Base-by-base conservation (phyloP, 208 protist genomes). In the Giardia duodenalis region DNA sequence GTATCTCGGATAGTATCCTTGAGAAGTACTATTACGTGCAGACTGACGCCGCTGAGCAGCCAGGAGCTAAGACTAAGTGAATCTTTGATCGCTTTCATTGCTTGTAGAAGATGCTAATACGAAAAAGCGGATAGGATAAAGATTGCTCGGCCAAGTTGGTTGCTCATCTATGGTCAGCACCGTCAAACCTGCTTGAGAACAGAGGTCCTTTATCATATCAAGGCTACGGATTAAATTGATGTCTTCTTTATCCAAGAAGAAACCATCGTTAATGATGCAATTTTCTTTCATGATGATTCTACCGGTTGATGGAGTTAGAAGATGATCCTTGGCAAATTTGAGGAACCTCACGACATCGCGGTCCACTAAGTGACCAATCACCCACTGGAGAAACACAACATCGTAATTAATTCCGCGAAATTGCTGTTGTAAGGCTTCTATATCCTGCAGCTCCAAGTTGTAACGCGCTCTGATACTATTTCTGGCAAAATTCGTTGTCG, bases 1-100 rank as follows among this genome's bases (percentile, higher is more conserved):
- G 98, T 94, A 99, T 99, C 93, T 95, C 97, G 92, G 96, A 97
- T 57, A 98, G 98, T 94, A 93, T 93, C 43, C 39, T 95, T 46
- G 88, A 93, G 2, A 88, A 93, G n/a, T 95, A 91, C 88, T 95
- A 95, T 48, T 44, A 89, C 30, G 57, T 39, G 57, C 10, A 30
- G 19, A 30, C 19, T 10, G 30, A 76, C 19, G 19, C 57, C 10
- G 19, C 57, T 76, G 57, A 10, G 19, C 10, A 76, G 57, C 30
- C 19, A 76, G 30, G 10, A 76, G 57, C 10, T 39, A 76, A n/a
- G n/a, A n/a, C n/a, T n/a, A n/a, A n/a, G n/a, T n/a, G n/a, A n/a
- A n/a, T n/a, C n/a, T n/a, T n/a, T n/a, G n/a, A n/a, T n/a, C n/a
- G n/a, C 57, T 76, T 76, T 30, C 10, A 10, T 76, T 30, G 10